Base-by-base conservation (phyloP, 257 asterid species). In the Penstemon newberryi region DNA sequence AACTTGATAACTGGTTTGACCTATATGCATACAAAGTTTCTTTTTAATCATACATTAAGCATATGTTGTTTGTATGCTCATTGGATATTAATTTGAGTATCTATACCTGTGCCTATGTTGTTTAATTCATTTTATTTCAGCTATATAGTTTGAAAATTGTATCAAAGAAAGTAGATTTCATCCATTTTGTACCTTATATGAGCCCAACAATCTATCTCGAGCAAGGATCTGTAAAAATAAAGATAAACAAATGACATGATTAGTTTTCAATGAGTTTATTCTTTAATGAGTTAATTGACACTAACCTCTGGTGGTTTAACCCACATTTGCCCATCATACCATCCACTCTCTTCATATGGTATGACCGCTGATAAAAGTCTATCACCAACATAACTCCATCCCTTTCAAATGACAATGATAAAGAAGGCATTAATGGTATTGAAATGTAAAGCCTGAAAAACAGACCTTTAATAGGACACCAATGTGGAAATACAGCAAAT, bases 251-350 rank as follows among this genome's bases (percentile, higher is more conserved):
- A 59, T 53, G 12, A 36, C 5, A 46, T 19, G 18, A 51, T 43
- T 45, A 18, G 63, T 2, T 39, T 63, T 73, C 53, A 4, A 47
- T 54, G 63, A 41, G 47, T 49, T 59, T 40, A 25, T 25, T 25
- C 33, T 25, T 25, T 25, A 25, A 25, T 25, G 33, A 25, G 33
- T 25, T 25, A n/a, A 5, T 36, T 40, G 66, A 47, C 49, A 44
- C 87, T 63, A 53, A 89, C 96, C 91, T 92, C 96, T 8, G 96
- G 98, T 73, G 96, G 98, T 73, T 89, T 86, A 46, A 89, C 98
- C 96, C 98, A 89, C 95, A 92, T 88, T 77, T 89, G 98, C 13
- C 96, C 96, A 66, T 89, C 96, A 15, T 89, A 89, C 96, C 98
- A 87, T 65, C 96, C 98, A 13, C 79, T 92, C 80, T 89, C 96